Conservation (phyloP, 176 grass and related monocot genomes). For the Oryza meridionalis region DNA sequence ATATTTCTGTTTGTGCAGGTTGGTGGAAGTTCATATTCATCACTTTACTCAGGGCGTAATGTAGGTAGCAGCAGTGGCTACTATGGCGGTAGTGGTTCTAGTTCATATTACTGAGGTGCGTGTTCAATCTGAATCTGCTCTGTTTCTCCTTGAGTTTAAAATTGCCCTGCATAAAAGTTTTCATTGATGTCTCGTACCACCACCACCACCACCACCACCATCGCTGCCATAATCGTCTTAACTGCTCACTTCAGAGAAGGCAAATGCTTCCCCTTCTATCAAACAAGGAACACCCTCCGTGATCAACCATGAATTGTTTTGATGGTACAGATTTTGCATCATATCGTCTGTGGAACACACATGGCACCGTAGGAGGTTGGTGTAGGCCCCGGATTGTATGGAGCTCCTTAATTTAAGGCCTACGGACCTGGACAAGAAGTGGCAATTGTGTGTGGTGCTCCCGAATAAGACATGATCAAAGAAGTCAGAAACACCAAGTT, state of each 20-base stretch:
- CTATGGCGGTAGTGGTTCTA: conserved; percentile 58
- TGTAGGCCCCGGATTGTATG: conserved; percentile 71
- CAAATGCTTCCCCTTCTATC: conserved; percentile 44
- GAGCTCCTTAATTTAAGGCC: conserved; percentile 63
- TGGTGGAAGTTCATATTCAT: conserved; percentile 72
- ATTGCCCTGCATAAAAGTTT: neutral
- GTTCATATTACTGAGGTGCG: conserved; percentile 87
- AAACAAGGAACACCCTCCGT: conserved; percentile 44
- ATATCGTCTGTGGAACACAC: conserved; percentile 54
- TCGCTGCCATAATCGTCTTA: neutral
- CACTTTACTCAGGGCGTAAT: conserved; percentile 62
- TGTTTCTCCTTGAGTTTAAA: neutral
- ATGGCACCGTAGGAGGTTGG: conserved; percentile 58
- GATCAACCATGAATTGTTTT: conserved; percentile 76
- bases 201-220: neutral
- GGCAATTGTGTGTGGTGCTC: conserved; percentile 40
- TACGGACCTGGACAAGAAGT: conserved; percentile 61
- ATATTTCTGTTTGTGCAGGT: conserved; percentile 52
- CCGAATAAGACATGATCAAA: conserved; percentile 46
- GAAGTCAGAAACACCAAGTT: conserved; percentile 51
- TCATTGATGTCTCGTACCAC: neutral
- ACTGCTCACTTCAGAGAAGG: conserved; percentile 31
- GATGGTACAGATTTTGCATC: conserved; percentile 72
- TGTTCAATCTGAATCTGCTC: conserved; percentile 27
- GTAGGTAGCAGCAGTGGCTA: conserved; percentile 61